These are phyloP conservation scores for Bryum argenteum DNA, from an alignment of 225 moss, liverwort and hornwort genomes.

Conservation along the genomic window DNA sequence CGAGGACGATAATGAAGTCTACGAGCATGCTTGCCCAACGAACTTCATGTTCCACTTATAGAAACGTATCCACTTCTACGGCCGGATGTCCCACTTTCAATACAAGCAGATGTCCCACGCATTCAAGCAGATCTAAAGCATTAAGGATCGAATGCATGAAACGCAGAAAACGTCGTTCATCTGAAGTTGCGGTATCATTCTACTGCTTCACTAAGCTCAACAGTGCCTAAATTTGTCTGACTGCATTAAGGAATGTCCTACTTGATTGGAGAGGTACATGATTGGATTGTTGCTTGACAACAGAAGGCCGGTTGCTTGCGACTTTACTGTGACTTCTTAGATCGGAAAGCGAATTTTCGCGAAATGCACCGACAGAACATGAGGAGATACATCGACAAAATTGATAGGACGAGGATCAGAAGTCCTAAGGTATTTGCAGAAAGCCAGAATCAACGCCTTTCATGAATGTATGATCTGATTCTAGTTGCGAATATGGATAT, in stretches of 20 bases:
- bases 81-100: neutral
- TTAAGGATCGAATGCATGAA: slow-evolving; percentile 28
- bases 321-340: slow-evolving; percentile 77
- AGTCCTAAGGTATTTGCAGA: slow-evolving; percentile 64
- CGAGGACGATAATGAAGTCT: slow-evolving; percentile 28
- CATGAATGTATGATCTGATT: slow-evolving; percentile 3
- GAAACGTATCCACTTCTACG: slow-evolving; percentile 23
- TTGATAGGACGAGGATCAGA: slow-evolving; percentile 58
- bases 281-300: slow-evolving; percentile 12
- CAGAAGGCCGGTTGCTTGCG: slow-evolving; percentile 86
- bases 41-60: slow-evolving; percentile 35
- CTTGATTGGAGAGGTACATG: slow-evolving; percentile 8
- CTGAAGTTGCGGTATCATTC: slow-evolving; percentile 42
- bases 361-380: slow-evolving; percentile 50
- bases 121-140: slow-evolving; percentile 37
- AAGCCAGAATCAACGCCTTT: neutral
- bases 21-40: slow-evolving; percentile 34
- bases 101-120: slow-evolving; percentile 38
- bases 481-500: neutral
- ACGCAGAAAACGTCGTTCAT: slow-evolving; percentile 29
- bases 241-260: neutral
- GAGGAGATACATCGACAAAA: slow-evolving; percentile 60
- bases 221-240: neutral
- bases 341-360: slow-evolving; percentile 60
- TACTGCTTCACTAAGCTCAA: slow-evolving; percentile 1